Evolutionary conservation across 495 filamentous ascomycete species (phyloP).

Genomic region (Cryomyces minteri): DNA sequence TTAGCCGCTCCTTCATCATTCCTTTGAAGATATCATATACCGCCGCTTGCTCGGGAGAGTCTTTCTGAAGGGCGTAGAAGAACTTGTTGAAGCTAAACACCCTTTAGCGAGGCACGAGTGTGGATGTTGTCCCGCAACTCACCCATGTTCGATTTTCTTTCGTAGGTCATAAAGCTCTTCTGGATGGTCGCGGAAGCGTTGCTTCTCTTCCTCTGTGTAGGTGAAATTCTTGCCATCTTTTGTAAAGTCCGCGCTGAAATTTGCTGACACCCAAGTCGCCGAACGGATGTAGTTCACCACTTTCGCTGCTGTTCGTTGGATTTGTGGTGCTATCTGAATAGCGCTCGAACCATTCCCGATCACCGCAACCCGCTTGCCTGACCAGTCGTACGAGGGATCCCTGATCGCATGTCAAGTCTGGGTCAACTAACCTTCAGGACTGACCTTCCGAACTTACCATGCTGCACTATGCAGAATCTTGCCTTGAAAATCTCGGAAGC

Average conservation of each 20-base stretch:
- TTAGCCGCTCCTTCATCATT: conserved; percentile 21
- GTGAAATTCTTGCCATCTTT: conserved; percentile 1
- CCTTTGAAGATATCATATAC: conserved; percentile 2
- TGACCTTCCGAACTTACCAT: conserved; percentile 13
- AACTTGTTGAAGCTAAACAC: conserved; percentile 9
- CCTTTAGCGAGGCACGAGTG: no score
- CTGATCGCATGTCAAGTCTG: conserved; percentile 12
- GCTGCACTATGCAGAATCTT: conserved; percentile 15
- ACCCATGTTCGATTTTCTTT: conserved; percentile 13
- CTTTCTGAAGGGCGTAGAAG: conserved; percentile 17
- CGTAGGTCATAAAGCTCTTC: conserved; percentile 15
- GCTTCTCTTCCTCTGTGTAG: conserved; percentile 19
- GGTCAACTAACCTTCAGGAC: conserved; percentile 9
- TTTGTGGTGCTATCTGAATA: conserved; percentile 15
- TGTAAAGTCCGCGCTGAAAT: conserved; percentile 10
- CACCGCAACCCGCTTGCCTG: not conserved
- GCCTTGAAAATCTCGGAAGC: conserved; percentile 16
- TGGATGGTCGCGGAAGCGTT: conserved; percentile 16
- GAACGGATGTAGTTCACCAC: conserved; percentile 5
- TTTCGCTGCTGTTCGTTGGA: conserved; percentile 9
- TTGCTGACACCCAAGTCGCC: conserved; percentile 12
- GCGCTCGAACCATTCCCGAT: conserved; percentile 12
- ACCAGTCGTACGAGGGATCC: conserved; percentile 3
- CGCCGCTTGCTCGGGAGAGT: conserved; percentile 1
- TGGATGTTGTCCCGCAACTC: no score